phyloP scores from a whole-genome alignment of 495 filamentous ascomycete species.

The Rostrohypoxylon terebratum region DNA sequence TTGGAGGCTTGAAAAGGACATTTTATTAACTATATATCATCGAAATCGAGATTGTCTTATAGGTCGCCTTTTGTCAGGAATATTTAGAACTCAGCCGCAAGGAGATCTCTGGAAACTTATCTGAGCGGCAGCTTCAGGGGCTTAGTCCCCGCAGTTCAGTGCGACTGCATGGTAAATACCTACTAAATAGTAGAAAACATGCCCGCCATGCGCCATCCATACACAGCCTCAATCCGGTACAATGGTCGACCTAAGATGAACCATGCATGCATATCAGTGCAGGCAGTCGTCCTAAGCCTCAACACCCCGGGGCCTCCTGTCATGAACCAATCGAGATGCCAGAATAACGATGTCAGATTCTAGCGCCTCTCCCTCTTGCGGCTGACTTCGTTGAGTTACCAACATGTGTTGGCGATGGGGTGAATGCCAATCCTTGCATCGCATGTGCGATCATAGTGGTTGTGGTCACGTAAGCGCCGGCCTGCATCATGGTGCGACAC shows the following conservation, averaged over 20 bases:
- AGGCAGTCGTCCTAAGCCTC: neutral
- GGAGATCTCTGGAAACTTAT: neutral
- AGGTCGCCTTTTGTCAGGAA: neutral
- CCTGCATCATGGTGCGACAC: neutral
- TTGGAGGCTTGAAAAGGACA: neutral
- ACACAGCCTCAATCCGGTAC: neutral
- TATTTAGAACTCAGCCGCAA: neutral
- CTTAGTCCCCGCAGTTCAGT: neutral
- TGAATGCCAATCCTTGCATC: neutral
- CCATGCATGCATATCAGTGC: neutral
- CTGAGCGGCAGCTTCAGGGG: too few species aligned
- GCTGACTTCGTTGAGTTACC: neutral
- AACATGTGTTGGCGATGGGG: neutral
- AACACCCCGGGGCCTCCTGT: neutral
- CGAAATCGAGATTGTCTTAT: neutral
- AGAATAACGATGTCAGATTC: neutral
- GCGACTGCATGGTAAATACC: neutral
- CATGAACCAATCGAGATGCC: neutral
- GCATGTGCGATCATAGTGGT: neutral
- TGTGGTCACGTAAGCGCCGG: conserved; percentile 20
- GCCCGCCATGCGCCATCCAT: neutral
- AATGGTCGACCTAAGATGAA: neutral
- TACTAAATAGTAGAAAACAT: neutral
- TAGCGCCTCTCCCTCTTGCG: conserved; percentile 32
- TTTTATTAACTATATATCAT: neutral